Conservation (phyloP, 192 early-diverging fungal species). For the Endogone sp. region DNA sequence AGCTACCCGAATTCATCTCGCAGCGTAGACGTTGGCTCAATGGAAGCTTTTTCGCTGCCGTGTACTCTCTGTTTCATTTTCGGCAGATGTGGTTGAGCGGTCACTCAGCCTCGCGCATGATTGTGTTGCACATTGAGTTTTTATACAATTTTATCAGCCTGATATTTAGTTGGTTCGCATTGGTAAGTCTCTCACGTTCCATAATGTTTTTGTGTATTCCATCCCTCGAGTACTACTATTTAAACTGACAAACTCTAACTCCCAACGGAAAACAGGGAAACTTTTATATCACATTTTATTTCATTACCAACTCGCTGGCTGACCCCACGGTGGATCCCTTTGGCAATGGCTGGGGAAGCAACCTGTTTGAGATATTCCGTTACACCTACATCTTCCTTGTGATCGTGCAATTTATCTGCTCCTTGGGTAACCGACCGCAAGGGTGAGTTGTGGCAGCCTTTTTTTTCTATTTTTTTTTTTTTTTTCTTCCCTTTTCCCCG, state of each 20-base stretch:
- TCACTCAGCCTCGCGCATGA: slow-evolving; percentile 42
- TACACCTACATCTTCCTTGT: slow-evolving; percentile 50
- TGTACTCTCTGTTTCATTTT: slow-evolving; percentile 62
- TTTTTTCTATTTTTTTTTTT: no score
- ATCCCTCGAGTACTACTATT: slow-evolving; percentile 35
- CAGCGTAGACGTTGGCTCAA: slow-evolving; percentile 82
- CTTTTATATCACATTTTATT: slow-evolving; percentile 60
- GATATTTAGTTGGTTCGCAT: slow-evolving; percentile 70
- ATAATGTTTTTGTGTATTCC: not conserved
- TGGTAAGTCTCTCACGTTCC: slow-evolving; percentile 50
- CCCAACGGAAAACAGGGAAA: no score
- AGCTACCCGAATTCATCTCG: slow-evolving; percentile 70
- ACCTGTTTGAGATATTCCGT: slow-evolving; percentile 38
- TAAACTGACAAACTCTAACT: slow-evolving; percentile 68
- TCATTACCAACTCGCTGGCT: slow-evolving; percentile 39
- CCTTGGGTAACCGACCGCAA: slow-evolving; percentile 43
- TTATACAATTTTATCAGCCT: slow-evolving; percentile 69
- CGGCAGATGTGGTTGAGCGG: slow-evolving; percentile 50
- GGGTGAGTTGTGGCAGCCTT: slow-evolving; percentile 23
- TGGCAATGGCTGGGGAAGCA: slow-evolving; percentile 39
- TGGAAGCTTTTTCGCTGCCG: slow-evolving; percentile 74
- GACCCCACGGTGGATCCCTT: slow-evolving; percentile 38
- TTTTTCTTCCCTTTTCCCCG: no score
- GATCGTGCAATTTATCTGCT: slow-evolving; percentile 44
- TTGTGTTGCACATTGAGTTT: slow-evolving; percentile 51